A percentile compares a stretch with the other conserved stretches of the same genome.
Conservation (phyloP, 768 basidiomycete species). For the Boletellus ananas region DNA sequence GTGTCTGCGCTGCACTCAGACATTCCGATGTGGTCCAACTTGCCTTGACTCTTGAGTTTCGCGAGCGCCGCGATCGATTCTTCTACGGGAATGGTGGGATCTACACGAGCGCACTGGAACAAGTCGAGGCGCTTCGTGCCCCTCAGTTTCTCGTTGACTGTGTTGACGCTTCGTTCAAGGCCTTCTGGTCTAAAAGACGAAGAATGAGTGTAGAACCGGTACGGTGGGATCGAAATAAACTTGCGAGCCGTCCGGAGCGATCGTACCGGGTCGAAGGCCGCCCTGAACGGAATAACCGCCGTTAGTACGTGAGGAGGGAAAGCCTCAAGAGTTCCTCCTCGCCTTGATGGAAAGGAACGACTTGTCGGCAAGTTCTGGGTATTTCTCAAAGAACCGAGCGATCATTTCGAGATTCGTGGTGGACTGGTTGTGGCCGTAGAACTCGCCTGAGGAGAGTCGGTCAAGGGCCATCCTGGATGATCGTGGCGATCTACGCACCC, state of each 20-base stretch:
- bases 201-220: too few species aligned
- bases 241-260: constrained; percentile 26
- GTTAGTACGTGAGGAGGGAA: too few species aligned
- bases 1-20: constrained; percentile 49
- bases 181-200: constrained; percentile 30
- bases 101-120: constrained; percentile 53
- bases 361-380: constrained; percentile 30
- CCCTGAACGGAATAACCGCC: too few species aligned
- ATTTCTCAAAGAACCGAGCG: constrained; percentile 40
- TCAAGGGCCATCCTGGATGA: too few species aligned
- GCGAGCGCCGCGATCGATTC: constrained; percentile 41
- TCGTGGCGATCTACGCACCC: constrained; percentile 28
- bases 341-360: constrained; percentile 30
- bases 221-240: constrained; percentile 11
- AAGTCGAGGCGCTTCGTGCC: constrained; percentile 59
- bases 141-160: constrained; percentile 42
- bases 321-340: too few species aligned
- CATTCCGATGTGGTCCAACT: constrained; percentile 50
- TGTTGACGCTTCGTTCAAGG: constrained; percentile 45
- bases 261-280: not conserved
- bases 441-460: constrained; percentile 38
- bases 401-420: constrained; percentile 45
- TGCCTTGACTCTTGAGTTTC: constrained; percentile 31
- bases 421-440: constrained; percentile 44
- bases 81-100: constrained; percentile 43